These are phyloP conservation scores for Buxus sempervirens DNA, from an alignment of 164 flowering plant species.

Conservation along the genomic window DNA sequence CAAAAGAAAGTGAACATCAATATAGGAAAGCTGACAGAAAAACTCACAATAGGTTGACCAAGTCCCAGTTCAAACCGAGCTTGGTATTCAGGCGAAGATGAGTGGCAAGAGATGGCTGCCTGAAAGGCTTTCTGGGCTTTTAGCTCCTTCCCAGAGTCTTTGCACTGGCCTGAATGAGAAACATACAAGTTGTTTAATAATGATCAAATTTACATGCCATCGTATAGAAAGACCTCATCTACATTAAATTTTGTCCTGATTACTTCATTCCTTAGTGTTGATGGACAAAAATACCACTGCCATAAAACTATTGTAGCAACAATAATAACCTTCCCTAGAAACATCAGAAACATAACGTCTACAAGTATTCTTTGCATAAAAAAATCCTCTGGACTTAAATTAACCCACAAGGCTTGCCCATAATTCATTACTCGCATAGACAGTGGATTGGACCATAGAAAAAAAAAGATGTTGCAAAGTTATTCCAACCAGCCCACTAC, in stretches of 20 bases:
- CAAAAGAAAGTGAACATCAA: background rate
- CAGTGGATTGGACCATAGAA: background rate
- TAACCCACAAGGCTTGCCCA: background rate
- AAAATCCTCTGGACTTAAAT: background rate
- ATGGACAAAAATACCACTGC: too few species aligned
- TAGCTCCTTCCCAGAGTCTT: conserved; percentile 35
- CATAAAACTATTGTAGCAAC: background rate
- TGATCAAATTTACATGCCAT: background rate
- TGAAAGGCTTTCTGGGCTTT: conserved; percentile 30
- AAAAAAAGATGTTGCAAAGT: background rate
- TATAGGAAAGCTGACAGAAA: background rate
- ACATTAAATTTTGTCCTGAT: too few species aligned
- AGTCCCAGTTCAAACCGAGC: conserved; percentile 53
- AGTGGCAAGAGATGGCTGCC: conserved; percentile 29
- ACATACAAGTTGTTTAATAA: background rate
- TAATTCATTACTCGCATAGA: background rate
- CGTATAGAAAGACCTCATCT: background rate
- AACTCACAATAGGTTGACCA: conserved; percentile 57
- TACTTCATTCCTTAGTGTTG: background rate
- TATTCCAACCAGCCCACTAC: background rate
- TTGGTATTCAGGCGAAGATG: conserved; percentile 37
- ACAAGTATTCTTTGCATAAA: background rate
- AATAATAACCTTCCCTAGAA: background rate
- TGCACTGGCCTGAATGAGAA: conserved; percentile 34
- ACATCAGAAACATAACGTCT: background rate